phyloP scores from a whole-genome alignment of 805 yeast species.

The Candida parachauliodes region DNA sequence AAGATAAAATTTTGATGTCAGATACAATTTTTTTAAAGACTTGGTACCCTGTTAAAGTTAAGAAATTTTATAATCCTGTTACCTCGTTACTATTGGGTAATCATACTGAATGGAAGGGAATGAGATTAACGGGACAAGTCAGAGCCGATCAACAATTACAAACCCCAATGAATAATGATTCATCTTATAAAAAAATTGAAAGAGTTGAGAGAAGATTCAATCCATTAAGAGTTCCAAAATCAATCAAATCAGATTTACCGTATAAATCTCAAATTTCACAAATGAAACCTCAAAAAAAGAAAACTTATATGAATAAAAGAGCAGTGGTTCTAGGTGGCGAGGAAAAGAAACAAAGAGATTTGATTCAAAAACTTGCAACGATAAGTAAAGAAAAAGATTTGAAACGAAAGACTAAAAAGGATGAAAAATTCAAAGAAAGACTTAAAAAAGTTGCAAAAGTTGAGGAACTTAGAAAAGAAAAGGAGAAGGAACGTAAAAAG shows the following conservation, averaged over 20 bases:
- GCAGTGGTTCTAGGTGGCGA: conserved; percentile 93
- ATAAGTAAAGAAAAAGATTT: conserved; percentile 81
- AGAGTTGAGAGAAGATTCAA: conserved; percentile 83
- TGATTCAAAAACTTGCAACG: conserved; percentile 84
- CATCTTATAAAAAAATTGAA: conserved; percentile 67
- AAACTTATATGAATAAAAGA: conserved; percentile 78
- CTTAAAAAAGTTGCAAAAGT: conserved; percentile 71
- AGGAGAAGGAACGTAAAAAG: conserved; percentile 81
- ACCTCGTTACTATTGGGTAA: conserved; percentile 77
- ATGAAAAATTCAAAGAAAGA: conserved; percentile 70
- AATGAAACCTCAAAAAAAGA: conserved; percentile 83
- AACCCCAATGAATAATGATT: conserved; percentile 54
- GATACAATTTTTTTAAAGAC: conserved; percentile 89
- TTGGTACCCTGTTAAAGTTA: conserved; percentile 93
- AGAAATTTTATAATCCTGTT: conserved; percentile 93
- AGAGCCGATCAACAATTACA: conserved; percentile 69
- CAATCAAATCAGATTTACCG: conserved; percentile 75
- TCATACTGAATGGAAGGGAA: conserved; percentile 91
- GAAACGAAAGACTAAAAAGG: conserved; percentile 69
- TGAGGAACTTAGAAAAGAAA: conserved; percentile 66
- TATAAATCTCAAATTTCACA: conserved; percentile 86
- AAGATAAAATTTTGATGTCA: conserved; percentile 87
- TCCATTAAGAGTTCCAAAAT: conserved; percentile 79
- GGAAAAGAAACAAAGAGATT: conserved; percentile 87
- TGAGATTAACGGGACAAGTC: conserved; percentile 92